Evolutionary conservation across 2,329 filamentous ascomycete species (phyloP), one percentile per base, ranked within the genome.

Genomic region (Cordyceps cicadae): DNA sequence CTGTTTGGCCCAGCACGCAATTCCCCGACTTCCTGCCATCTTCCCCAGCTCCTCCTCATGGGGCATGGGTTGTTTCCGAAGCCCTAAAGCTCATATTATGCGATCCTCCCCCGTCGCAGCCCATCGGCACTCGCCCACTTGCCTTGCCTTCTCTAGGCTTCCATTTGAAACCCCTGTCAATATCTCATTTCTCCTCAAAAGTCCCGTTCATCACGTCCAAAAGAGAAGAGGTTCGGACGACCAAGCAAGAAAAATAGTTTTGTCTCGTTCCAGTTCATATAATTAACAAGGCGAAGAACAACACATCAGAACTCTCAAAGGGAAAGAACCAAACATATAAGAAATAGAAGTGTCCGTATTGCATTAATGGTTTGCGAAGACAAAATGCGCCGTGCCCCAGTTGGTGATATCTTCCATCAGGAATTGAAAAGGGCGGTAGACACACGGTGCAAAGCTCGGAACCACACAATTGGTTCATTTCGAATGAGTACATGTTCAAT

Each of bases 241-340:
- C 19, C 51, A 60, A 54, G 57, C 50, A 53, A 53, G 34, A 50
- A 54, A 37, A 54, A 53, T 49, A 53, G 43, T 60, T 54, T 60
- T 54, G 58, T 60, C 58, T 32, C 43, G 37, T 46, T 60, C 34
- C 57, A 39, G 41, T 48, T 52, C 57, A 59, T 15, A 53, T 24
- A 46, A 39, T 58, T 51, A 59, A 45, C 56, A 59, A 60, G 29
- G 17, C 57, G 29, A 43, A 21, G 32, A 43, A 60, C 24, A 59
- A 46, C 26, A 59, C 41, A 54, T 60, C 58, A 54, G 50, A 60
- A 54, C 50, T 50, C 34, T 60, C 14, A n/a, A 21, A 52, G 32
- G n/a, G 12, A 48, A 54, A 37, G 14, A 24, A 50, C 34, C 21
- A 34, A 24, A 43, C 11, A 52, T 4, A 43, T 11, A 50, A 48